phyloP scores from a whole-genome alignment of 116 monocot species.

The Papilionanthe hybrid region DNA sequence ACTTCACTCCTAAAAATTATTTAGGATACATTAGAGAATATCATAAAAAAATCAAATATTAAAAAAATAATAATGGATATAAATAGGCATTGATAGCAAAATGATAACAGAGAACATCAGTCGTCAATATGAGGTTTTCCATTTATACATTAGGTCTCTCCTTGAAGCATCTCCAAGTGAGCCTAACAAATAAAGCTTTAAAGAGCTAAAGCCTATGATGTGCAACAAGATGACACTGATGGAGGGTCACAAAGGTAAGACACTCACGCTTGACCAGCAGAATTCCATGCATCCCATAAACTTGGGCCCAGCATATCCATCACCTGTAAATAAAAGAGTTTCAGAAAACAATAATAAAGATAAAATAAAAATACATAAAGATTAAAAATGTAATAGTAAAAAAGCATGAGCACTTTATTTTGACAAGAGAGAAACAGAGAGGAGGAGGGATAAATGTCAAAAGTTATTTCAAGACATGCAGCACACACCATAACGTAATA shows the following conservation, averaged over 20 bases:
- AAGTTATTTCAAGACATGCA: neutral
- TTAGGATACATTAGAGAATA: neutral
- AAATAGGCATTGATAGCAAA: neutral
- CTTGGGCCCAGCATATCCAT: slow-evolving; percentile 95
- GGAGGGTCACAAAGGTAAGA: slow-evolving; percentile 8
- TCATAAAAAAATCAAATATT: neutral
- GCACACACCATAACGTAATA: slow-evolving; percentile 82
- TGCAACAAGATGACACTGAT: neutral
- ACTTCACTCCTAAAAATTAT: neutral
- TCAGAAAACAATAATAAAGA: neutral
- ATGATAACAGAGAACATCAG: neutral
- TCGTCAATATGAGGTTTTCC: neutral
- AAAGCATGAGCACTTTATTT: neutral
- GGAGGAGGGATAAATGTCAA: neutral
- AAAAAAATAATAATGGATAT: neutral
- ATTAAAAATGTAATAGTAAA: neutral
- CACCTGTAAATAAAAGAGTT: slow-evolving; percentile 33
- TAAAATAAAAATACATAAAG: neutral
- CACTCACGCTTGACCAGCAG: slow-evolving; percentile 80
- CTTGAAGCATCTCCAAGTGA: neutral
- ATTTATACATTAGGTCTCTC: neutral
- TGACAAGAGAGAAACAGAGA: neutral
- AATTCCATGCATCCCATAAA: slow-evolving; percentile 89
- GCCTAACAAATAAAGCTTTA: neutral
- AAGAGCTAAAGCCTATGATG: neutral